Base-by-base conservation (phyloP, 2,329 filamentous ascomycete species). In the Periconia digitata region DNA sequence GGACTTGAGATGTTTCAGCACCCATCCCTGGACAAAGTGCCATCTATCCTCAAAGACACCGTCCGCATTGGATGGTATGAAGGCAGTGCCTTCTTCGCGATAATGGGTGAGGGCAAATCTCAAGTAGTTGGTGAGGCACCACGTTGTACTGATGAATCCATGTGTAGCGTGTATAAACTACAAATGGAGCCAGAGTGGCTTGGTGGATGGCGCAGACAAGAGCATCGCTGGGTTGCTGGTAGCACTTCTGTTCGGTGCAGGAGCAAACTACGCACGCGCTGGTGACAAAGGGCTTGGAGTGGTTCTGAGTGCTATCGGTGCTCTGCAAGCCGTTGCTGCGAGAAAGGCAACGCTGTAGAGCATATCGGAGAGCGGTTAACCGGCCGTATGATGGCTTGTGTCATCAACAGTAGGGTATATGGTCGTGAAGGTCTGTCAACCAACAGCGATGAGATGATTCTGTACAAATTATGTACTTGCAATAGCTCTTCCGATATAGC, bases 31-130 rank as follows among this genome's bases (percentile, higher is more conserved):
- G 62, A 60, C 27, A 53, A 59, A 1, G 51, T 71, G 1, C 68
- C 67, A 1, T 36, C 49, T 2, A 23, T 50, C 5, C 57, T 71
- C 3, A 64, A 60, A 12, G 60, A 62, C 18, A 63, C 66, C 8
- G 57, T 65, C n/a, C 64, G 62, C 40, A 60, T 63, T 3, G 66
- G 67, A 8, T 71, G 67, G 68, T 71, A 68, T 40, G 66, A 71
- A 43, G 68, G 68, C 8, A 65, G 62, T 40, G 63, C 64, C 0
- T 71, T 70, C 56, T 68, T 71, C 39, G 44, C 61, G 2, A 66
- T 71, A 16, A 55, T 67, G 44, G 56, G 67, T 70, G 60, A 34
- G 59, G 44, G 21, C 38, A 35, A 23, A 22, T 6, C 16, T 21
- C 37, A 22, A 20, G 37, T 32, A 4, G 10, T 3, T 22, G 6